These are phyloP conservation scores for Penicillium verrucosum DNA, from an alignment of 2,329 filamentous ascomycete genomes.

Conservation along the genomic window DNA sequence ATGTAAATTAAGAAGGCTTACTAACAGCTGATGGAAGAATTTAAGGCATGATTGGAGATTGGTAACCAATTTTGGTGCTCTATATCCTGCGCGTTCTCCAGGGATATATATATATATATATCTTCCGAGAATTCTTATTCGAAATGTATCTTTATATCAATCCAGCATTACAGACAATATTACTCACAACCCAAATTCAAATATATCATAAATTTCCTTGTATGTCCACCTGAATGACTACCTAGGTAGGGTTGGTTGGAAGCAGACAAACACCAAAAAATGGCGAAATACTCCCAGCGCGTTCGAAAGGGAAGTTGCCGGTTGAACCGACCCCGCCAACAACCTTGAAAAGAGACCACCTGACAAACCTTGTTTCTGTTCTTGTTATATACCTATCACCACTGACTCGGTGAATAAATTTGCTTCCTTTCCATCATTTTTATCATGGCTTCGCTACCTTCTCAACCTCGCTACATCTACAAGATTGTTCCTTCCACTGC, in stretches of 20 bases:
- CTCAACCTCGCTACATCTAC: constrained; percentile 36
- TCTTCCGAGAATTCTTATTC: not conserved
- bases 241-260: not conserved
- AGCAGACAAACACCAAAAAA: not conserved
- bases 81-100: not conserved
- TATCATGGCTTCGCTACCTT: constrained; percentile 14
- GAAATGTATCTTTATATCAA: not conserved
- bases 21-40: too few relatives aligned
- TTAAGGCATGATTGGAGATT: not conserved
- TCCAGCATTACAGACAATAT: not conserved
- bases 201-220: not conserved
- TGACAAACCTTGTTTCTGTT: not conserved
- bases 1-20: too few relatives aligned
- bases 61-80: too few relatives aligned
- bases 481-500: constrained; percentile 38
- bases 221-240: not conserved
- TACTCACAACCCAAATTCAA: not conserved
- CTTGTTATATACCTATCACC: not conserved
- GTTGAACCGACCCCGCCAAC: constrained; percentile 14
- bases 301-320: constrained; percentile 3
- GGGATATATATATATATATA: not conserved
- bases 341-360: constrained; percentile 1
- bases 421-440: not conserved
- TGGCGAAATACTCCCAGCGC: not conserved
- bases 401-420: not conserved